Evolutionary conservation across 2,329 filamentous ascomycete species (phyloP).

Genomic region (Ceratocystis variospora): DNA sequence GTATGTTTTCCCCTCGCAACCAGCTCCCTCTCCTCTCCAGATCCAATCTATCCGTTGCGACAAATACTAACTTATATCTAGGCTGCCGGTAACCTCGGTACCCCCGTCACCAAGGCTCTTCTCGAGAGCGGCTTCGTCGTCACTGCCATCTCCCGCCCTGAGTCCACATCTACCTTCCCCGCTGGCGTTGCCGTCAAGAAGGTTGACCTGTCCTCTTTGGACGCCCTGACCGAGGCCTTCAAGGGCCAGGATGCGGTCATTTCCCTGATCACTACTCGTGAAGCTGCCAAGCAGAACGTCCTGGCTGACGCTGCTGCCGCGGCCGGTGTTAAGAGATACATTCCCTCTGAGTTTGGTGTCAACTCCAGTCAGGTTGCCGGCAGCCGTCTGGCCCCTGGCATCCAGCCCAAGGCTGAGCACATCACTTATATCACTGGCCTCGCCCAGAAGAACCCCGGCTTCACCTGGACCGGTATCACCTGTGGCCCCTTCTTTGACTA

Average conservation of each 20-base stretch:
- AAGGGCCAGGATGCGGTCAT: conserved; percentile 44
- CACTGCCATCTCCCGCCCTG: conserved; percentile 40
- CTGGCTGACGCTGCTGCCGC: conserved; percentile 45
- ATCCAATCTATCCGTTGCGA: not conserved
- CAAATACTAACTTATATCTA: not conserved
- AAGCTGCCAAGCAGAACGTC: conserved; percentile 29
- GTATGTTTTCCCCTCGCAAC: conserved; percentile 20
- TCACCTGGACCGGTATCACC: conserved; percentile 38
- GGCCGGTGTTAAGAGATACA: conserved; percentile 47
- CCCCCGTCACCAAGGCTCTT: conserved; percentile 28
- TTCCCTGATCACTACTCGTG: conserved; percentile 26
- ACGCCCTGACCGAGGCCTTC: conserved; percentile 38
- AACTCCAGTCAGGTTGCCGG: conserved; percentile 24
- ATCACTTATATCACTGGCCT: conserved; percentile 31
- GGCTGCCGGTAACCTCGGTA: conserved; percentile 30
- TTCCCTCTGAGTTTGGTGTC: conserved; percentile 44
- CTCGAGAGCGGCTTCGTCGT: conserved; percentile 34
- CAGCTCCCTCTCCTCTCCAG: not conserved
- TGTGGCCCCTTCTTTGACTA: conserved; percentile 35
- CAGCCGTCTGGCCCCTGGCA: conserved; percentile 30
- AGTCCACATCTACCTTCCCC: conserved; percentile 28
- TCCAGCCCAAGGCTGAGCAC: conserved; percentile 35
- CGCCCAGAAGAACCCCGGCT: conserved; percentile 26
- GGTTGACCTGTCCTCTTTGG: conserved; percentile 35
- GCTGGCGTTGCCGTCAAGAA: conserved; percentile 31